phyloP scores from a whole-genome alignment of 257 asterid genomes.

The Petrea volubilis region DNA sequence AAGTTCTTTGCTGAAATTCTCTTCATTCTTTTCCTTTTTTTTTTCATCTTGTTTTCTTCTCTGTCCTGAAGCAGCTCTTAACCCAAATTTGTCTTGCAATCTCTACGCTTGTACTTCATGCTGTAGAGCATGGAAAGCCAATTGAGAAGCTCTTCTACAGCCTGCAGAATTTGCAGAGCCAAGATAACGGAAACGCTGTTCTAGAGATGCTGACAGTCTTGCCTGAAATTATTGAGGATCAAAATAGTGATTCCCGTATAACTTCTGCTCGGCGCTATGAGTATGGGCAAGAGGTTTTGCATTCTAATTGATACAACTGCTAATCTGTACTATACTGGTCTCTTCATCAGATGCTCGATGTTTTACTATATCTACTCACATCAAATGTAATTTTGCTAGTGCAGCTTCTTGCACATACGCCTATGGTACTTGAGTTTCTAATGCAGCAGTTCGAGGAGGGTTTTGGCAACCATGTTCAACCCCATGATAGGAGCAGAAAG shows the following conservation, averaged over 20 bases:
- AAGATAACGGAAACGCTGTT: constrained; percentile 71
- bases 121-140: constrained; percentile 74
- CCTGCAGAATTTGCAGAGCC: constrained; percentile 68
- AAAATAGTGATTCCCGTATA: constrained; percentile 47
- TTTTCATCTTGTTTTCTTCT: constrained; percentile 1
- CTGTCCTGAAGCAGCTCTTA: constrained; percentile 57
- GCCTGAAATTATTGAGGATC: constrained; percentile 87
- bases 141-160: constrained; percentile 78
- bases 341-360: constrained; percentile 7
- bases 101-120: constrained; percentile 71
- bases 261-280: constrained; percentile 61
- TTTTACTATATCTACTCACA: constrained; percentile 36
- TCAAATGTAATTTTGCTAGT: constrained; percentile 30
- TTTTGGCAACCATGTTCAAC: constrained; percentile 42
- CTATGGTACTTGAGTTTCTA: constrained; percentile 78
- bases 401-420: constrained; percentile 88
- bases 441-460: constrained; percentile 65
- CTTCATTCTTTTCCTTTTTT: too few species aligned
- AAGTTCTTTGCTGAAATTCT: constrained; percentile 29
- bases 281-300: constrained; percentile 74
- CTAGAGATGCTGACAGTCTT: constrained; percentile 81
- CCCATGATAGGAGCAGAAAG: constrained; percentile 64
- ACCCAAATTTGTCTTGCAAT: constrained; percentile 95
- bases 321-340: background rate
- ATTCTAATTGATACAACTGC: constrained; percentile 30